A percentile compares a stretch with the other conserved stretches of the same genome.
Evolutionary conservation across 176 grass and related monocot species (phyloP).

Genomic region (Tillandsia fasciculata): DNA sequence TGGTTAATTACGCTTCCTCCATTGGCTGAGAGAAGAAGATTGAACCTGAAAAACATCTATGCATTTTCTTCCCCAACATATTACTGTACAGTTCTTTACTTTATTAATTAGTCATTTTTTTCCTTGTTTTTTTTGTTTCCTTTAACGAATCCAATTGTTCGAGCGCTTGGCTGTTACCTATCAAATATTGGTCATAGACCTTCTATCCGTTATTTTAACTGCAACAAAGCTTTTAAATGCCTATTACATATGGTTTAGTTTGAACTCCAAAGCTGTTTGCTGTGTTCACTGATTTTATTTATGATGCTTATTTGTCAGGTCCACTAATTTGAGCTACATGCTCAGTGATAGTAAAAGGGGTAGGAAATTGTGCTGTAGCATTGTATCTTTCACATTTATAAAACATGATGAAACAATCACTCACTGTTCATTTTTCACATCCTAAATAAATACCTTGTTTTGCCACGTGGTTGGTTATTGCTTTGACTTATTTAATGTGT

Average conservation of each 20-base stretch:
- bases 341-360: neutral
- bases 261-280: neutral
- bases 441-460: too few species aligned
- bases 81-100: neutral
- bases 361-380: too few species aligned
- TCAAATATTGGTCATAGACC: neutral
- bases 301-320: neutral
- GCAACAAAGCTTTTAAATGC: neutral
- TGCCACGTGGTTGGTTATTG: too few species aligned
- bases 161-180: neutral
- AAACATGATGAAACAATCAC: too few species aligned
- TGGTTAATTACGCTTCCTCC: constrained; percentile 83
- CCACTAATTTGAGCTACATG: neutral
- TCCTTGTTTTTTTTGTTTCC: too few species aligned
- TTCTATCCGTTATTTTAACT: neutral
- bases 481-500: too few species aligned
- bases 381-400: too few species aligned
- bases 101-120: too few species aligned
- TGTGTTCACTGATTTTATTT: neutral
- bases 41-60: neutral
- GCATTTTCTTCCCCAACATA: neutral
- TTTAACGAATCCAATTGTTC: neutral
- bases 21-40: constrained; percentile 27
- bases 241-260: neutral
- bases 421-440: too few species aligned